Base-by-base conservation (phyloP, 2,329 filamentous ascomycete genomes). In the Talaromyces sp. region DNA sequence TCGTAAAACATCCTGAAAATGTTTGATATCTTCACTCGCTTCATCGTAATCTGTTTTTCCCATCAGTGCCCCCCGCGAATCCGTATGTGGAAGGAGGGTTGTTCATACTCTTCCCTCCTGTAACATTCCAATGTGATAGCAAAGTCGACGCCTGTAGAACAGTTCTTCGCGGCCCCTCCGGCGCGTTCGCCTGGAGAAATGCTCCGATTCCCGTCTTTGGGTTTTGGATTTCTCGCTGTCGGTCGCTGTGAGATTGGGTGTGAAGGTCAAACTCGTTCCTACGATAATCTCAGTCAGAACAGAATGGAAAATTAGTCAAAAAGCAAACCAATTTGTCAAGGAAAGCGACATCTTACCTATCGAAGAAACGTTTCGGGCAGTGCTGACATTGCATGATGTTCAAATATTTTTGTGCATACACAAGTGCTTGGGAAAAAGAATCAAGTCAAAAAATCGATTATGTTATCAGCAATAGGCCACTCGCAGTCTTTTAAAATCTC, bases 1-100 rank as follows among this genome's bases (percentile, higher is more conserved):
- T 19, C 72, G 71, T n/a, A 75, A 49, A 8, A 68, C 70, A 64
- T 74, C 72, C 36, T 73, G 68, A 19, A 72, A 73, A 47, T 63
- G 73, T 47, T 68, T 69, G 22, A 74, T 68, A 4, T 69, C 71
- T 1, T 66, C 45, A 22, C 47, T 63, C 36, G 45, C 53, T 40
- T 58, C 25, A 13, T 63, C 61, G 29, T 47, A 34, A n/a, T 58
- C 61, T 63, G 2, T 27, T 38, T 22, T 17, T 27, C 25, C 15
- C 19, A 43, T 62, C 47, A 62, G 60, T 54, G 5, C 5, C 11
- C 10, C 19, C 2, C 51, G 29, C 29, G 29, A 22, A 54, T 54
- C 27, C 17, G 31, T 11, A 34, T 19, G 51, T n/a, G 17, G 13
- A 54, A 34, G 17, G 13, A 54, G 10, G 17, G 5, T 25, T 19